These are phyloP conservation scores for Basipetospora chlamydospora DNA, from an alignment of 2,329 filamentous ascomycete species.

Conservation along the genomic window DNA sequence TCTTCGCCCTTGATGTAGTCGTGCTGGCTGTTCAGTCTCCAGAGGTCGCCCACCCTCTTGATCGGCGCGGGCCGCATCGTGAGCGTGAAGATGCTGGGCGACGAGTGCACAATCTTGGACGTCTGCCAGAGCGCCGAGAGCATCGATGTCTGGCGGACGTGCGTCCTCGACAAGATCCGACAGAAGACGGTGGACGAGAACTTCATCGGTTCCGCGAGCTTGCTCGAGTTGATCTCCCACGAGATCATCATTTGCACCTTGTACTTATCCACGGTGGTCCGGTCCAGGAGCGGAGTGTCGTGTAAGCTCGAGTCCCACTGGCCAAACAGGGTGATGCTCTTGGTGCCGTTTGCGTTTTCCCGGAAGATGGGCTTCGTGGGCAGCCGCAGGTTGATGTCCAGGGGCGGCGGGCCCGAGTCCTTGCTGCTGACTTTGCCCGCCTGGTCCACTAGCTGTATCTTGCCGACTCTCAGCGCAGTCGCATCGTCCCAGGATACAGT, in stretches of 20 bases:
- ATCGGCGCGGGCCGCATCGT: constrained; percentile 77
- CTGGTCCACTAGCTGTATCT: constrained; percentile 70
- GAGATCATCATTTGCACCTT: constrained; percentile 74
- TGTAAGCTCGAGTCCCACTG: constrained; percentile 97
- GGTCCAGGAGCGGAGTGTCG: constrained; percentile 81
- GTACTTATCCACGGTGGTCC: constrained; percentile 83
- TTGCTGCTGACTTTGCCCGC: constrained; percentile 75
- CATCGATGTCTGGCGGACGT: constrained; percentile 74
- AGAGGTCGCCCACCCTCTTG: constrained; percentile 82
- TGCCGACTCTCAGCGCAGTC: constrained; percentile 60
- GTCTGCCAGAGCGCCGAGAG: constrained; percentile 79
- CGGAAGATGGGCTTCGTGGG: constrained; percentile 65
- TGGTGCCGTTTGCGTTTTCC: constrained; percentile 80
- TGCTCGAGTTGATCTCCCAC: constrained; percentile 75
- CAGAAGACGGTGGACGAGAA: constrained; percentile 71
- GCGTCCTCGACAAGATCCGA: constrained; percentile 71
- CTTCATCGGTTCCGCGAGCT: constrained; percentile 74
- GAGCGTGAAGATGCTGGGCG: constrained; percentile 73
- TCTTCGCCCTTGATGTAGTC: constrained; percentile 97
- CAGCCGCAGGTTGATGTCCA: constrained; percentile 61
- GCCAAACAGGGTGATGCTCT: constrained; percentile 69
- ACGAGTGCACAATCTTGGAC: constrained; percentile 73
- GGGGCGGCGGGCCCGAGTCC: constrained; percentile 38
- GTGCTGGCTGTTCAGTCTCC: constrained; percentile 89
- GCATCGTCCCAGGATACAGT: constrained; percentile 81